Percentiles rank a stretch among this genome's conserved stretches.
phyloP scores from a whole-genome alignment of 1,139 yeast genomes.

The Nakaseomyces kungkrabaensis region DNA sequence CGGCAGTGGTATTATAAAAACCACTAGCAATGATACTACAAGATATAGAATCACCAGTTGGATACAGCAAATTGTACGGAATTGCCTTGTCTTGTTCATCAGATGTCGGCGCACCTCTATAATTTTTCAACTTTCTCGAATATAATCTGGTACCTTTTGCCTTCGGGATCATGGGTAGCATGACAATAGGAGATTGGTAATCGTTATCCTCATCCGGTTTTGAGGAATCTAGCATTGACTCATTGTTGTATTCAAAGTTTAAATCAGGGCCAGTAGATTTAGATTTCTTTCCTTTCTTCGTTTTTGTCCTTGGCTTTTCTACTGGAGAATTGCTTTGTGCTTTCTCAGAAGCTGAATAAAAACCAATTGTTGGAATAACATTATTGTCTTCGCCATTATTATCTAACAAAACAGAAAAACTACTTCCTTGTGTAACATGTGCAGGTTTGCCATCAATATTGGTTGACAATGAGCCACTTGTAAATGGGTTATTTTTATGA shows the following conservation, averaged over 20 bases:
- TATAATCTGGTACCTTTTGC: constrained; percentile 27
- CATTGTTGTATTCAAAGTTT: background rate
- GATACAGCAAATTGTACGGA: constrained; percentile 38
- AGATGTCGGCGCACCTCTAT: constrained; percentile 6
- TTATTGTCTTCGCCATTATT: constrained; percentile 18
- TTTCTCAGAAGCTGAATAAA: constrained; percentile 12
- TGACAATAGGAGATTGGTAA: constrained; percentile 23
- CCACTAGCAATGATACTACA: constrained; percentile 56
- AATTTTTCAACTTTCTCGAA: constrained; percentile 5
- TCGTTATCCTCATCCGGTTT: constrained; percentile 1
- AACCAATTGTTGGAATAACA: constrained; percentile 17
- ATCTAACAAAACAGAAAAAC: constrained; percentile 20
- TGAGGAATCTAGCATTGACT: background rate
- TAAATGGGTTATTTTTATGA: constrained; percentile 3
- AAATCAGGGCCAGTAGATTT: background rate
- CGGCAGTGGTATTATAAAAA: constrained; percentile 34
- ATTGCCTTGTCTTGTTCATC: constrained; percentile 9
- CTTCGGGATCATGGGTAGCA: constrained; percentile 27
- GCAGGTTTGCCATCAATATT: constrained; percentile 18
- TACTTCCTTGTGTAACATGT: constrained; percentile 14
- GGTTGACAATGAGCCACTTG: background rate
- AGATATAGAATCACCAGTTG: constrained; percentile 58
- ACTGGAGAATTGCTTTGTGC: background rate
- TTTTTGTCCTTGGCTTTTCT: background rate
- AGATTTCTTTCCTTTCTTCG: background rate